A percentile compares a stretch with the other conserved stretches of the same genome.
Conservation (phyloP, 2,329 filamentous ascomycete genomes). For the Aschersonia sp. region DNA sequence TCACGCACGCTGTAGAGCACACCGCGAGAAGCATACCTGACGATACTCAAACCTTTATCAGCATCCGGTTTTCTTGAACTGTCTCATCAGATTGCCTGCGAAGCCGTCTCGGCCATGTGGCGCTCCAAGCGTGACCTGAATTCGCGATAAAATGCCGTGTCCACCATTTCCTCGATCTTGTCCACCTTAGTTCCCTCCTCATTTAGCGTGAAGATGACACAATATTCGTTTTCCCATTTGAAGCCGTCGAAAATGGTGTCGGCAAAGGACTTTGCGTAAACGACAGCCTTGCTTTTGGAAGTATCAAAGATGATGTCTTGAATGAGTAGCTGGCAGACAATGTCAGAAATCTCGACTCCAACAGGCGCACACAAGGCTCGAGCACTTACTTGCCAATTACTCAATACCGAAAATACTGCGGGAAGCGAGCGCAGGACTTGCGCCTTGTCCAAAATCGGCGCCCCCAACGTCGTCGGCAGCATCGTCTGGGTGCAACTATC, state of each 20-base stretch:
- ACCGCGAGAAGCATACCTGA: too few relatives aligned
- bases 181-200: constrained; percentile 1
- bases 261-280: not conserved
- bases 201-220: constrained; percentile 2
- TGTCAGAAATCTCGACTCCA: too few relatives aligned
- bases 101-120: not conserved
- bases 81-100: too few relatives aligned
- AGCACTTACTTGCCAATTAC: too few relatives aligned
- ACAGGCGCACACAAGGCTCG: too few relatives aligned
- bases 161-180: constrained; percentile 3
- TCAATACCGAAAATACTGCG: too few relatives aligned
- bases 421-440: too few relatives aligned
- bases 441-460: not conserved
- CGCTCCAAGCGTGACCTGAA: not conserved
- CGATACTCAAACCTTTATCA: too few relatives aligned
- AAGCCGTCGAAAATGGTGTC: constrained; percentile 1
- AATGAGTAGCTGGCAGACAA: not conserved
- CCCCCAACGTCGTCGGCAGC: not conserved
- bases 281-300: not conserved
- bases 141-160: not conserved
- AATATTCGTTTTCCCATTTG: constrained; percentile 3
- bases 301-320: not conserved
- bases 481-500: not conserved
- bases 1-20: too few relatives aligned
- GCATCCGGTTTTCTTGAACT: too few relatives aligned